These are phyloP conservation scores for Falciphora oryzae DNA, from an alignment of 2,329 filamentous ascomycete genomes.

Conservation along the genomic window DNA sequence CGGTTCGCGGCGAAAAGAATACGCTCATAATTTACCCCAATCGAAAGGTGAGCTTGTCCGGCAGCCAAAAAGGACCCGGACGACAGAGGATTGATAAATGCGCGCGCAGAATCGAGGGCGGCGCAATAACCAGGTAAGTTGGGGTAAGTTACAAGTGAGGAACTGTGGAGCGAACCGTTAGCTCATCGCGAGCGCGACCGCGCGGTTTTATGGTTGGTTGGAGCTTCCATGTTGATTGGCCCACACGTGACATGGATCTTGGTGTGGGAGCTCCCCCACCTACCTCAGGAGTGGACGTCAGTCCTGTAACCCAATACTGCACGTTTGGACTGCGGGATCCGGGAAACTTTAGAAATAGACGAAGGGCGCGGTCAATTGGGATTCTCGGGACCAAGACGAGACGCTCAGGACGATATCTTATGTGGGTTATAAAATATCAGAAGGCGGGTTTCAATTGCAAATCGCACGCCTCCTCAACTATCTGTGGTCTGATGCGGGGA, in stretches of 20 bases:
- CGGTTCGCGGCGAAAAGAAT: background rate
- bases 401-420: no score
- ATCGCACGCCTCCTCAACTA: background rate
- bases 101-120: background rate
- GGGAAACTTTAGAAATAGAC: background rate
- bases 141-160: background rate
- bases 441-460: background rate
- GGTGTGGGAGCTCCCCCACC: background rate
- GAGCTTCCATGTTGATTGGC: background rate
- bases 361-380: background rate
- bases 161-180: background rate
- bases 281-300: background rate
- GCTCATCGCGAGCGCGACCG: background rate
- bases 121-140: background rate
- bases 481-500: background rate
- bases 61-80: background rate
- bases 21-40: slow-evolving; percentile 4
- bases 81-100: background rate
- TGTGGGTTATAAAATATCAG: background rate
- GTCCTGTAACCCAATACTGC: background rate
- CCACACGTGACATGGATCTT: background rate
- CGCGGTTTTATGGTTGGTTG: background rate
- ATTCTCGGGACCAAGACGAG: background rate
- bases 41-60: background rate
- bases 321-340: background rate